Evolutionary conservation across 345 rosid genomes (phyloP).

Genomic region (Sonneratia caseolaris): DNA sequence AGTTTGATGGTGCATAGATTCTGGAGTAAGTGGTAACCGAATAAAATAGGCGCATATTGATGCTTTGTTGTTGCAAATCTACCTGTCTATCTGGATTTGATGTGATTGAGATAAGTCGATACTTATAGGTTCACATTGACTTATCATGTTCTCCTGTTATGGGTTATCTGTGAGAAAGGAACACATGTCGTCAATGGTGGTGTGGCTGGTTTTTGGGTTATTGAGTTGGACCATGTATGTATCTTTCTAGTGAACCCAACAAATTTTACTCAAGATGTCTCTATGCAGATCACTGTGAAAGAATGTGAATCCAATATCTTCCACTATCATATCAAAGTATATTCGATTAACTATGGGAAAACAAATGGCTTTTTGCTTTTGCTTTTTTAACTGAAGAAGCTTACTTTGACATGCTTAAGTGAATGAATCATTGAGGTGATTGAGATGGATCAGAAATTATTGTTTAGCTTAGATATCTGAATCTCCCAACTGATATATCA

Average conservation of each 20-base stretch:
- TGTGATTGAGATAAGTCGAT: not conserved
- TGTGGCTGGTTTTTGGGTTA: conserved; percentile 1
- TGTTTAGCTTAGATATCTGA: too few species aligned
- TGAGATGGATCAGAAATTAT: not conserved
- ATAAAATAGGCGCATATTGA: not conserved
- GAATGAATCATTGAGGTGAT: not conserved
- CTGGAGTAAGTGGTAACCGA: not conserved
- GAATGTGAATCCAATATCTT: not conserved
- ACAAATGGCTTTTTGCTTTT: not conserved
- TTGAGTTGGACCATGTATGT: not conserved
- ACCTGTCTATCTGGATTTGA: not conserved
- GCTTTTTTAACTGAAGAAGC: not conserved
- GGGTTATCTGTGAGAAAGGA: not conserved
- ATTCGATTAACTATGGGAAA: not conserved
- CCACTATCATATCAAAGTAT: not conserved
- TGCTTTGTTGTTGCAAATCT: not conserved
- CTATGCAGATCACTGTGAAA: not conserved
- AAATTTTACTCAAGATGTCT: not conserved
- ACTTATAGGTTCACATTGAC: not conserved
- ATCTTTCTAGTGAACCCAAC: not conserved
- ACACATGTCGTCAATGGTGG: not conserved
- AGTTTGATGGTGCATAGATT: not conserved
- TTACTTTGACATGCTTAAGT: not conserved
- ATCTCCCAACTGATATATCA: too few species aligned
- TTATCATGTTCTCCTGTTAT: not conserved